Percentiles rank a stretch among this genome's conserved stretches.
Evolutionary conservation across 2,329 filamentous ascomycete genomes (phyloP).

Genomic region (Fusarium hainanense): DNA sequence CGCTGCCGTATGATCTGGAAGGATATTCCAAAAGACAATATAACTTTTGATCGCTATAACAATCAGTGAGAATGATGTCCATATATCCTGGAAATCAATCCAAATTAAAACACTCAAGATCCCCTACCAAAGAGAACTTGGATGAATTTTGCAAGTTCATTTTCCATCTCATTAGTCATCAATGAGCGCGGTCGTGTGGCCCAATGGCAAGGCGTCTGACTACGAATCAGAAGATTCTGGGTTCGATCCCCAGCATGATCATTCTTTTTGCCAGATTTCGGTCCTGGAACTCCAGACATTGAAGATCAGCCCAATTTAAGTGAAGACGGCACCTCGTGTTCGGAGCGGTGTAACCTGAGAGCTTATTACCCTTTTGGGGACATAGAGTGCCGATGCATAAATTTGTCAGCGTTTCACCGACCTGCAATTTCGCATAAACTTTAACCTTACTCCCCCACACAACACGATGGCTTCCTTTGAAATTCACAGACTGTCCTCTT

Average conservation of each 20-base stretch:
- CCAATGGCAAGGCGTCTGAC: constrained; percentile 38
- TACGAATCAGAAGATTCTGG: constrained; percentile 40
- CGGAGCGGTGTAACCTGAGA: not conserved
- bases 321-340: not conserved
- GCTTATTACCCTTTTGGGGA: not conserved
- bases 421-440: not conserved
- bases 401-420: not conserved
- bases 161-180: constrained; percentile 4
- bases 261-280: not conserved
- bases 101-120: too few relatives aligned
- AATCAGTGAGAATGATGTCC: too few relatives aligned
- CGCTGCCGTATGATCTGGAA: too few relatives aligned
- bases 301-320: not conserved
- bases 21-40: too few relatives aligned
- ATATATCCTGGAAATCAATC: too few relatives aligned
- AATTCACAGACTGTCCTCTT: not conserved
- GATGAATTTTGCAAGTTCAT: rapidly evolving
- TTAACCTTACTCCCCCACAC: not conserved
- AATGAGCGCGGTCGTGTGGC: constrained; percentile 27
- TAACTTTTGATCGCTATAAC: too few relatives aligned
- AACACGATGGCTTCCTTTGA: not conserved
- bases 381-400: not conserved
- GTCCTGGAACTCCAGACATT: too few relatives aligned
- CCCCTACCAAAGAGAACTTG: too few relatives aligned
- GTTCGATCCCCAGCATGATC: constrained; percentile 38